Conservation (phyloP, 2,329 filamentous ascomycete species). For the Lachnellula arida region DNA sequence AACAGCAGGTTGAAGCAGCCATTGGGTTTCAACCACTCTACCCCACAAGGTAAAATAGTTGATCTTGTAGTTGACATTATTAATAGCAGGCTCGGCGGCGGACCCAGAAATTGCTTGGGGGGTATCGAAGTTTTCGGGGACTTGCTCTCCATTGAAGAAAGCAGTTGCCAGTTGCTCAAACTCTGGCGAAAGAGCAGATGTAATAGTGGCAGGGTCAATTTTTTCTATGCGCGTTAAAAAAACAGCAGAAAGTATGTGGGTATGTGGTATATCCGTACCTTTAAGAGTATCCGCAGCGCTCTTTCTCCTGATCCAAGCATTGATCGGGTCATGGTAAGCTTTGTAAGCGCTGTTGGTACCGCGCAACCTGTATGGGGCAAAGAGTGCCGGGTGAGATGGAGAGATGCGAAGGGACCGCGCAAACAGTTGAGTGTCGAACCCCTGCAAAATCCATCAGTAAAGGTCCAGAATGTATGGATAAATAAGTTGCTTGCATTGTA, state of each 20-base stretch:
- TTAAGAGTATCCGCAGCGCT: not conserved
- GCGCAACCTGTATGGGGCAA: slow-evolving; percentile 8
- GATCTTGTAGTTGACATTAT: not conserved
- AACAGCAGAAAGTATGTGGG: not conserved
- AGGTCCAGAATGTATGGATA: not conserved
- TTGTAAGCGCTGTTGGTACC: not conserved
- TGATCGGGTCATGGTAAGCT: not conserved
- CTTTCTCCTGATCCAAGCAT: slow-evolving; percentile 1
- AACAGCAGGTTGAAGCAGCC: slow-evolving; percentile 5
- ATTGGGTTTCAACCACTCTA: not conserved
- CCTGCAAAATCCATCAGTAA: slow-evolving; percentile 5
- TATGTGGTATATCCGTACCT: not conserved
- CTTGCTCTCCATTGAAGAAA: slow-evolving; percentile 8
- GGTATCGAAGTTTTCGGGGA: slow-evolving; percentile 6
- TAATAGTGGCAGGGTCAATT: not conserved
- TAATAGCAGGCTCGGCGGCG: not conserved
- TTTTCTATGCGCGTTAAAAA: slow-evolving; percentile 1
- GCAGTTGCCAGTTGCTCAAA: slow-evolving; percentile 6
- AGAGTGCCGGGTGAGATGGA: not conserved
- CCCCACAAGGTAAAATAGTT: not conserved
- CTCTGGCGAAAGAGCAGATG: not conserved
- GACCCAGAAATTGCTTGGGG: not conserved
- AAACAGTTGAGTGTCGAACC: slow-evolving; percentile 12
- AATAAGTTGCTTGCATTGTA: not conserved
- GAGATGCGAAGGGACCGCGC: slow-evolving; percentile 4